Percentiles rank a stretch among this genome's conserved stretches.
Conservation (phyloP, 2,329 filamentous ascomycete species). For the Penicillium thymicola region DNA sequence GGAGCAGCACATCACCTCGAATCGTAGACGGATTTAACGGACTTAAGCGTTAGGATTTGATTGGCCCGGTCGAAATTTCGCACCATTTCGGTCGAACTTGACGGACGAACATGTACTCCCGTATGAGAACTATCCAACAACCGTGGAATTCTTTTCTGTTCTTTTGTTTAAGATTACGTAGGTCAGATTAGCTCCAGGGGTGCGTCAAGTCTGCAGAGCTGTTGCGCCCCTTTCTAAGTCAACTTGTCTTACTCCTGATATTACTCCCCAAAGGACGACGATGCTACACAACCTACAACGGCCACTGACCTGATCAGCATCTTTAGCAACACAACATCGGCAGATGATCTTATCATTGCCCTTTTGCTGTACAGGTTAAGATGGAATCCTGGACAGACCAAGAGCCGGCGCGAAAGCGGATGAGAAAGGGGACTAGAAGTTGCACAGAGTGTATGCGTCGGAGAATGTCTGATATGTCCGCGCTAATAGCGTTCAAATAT, state of each 20-base stretch:
- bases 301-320: neutral
- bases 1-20: too few species aligned
- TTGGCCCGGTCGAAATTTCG: neutral
- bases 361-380: neutral
- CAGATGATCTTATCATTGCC: neutral
- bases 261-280: neutral
- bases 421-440: conserved; percentile 45
- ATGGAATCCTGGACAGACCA: conserved; percentile 28
- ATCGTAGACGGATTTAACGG: neutral
- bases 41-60: too few species aligned
- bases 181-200: neutral
- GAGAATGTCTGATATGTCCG: neutral
- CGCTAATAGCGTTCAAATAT: neutral
- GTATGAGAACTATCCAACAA: neutral
- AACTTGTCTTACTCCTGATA: neutral
- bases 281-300: neutral
- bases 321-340: neutral
- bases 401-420: conserved; percentile 41
- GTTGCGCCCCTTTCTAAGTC: neutral
- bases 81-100: conserved; percentile 17
- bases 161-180: neutral
- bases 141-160: neutral
- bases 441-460: conserved; percentile 39
- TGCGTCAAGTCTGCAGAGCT: neutral
- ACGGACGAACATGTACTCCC: conserved; percentile 17